Evolutionary conservation across 345 rosid species (phyloP), one percentile per base, ranked within the genome.

Genomic region (Hibiscus tridactylites): DNA sequence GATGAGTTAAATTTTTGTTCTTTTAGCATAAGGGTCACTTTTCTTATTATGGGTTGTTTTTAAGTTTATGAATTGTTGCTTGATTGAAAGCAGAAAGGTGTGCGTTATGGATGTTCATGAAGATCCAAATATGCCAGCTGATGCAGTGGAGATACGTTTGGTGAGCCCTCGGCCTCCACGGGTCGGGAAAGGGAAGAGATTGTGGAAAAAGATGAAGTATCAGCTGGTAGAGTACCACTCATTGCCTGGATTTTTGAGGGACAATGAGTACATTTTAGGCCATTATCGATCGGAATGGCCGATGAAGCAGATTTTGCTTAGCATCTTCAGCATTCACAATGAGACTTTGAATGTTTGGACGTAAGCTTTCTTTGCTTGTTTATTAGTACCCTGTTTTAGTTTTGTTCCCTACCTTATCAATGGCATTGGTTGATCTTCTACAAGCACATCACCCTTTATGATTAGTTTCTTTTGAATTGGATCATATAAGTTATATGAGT

Each of bases 341-440:
- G 99, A 91, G 84, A 94, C 99, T 5, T 79, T 94, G 62, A 94
- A 94, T 69, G 96, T 94, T 54, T 94, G 98, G 97, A 94, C 97
- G 97, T 94, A 80, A 88, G 91, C 64, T 73, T 47, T 61, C 42
- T 66, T 5, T 65, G 59, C 67, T 44, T 37, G 8, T 50, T 13
- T 44, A 42, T 31, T 47, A 1, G 2, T 44, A 44, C 2, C 44
- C n/a, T 59, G 21, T 63, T 76, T 42, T n/a, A 6, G 13, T 78
- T 44, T 47, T 60, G 3, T 3, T 17, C 59, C 19, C 10, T 54
- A 54, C 11, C 59, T 54, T 54, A 54, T 19, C 59, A 17, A 54
- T 19, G 28, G 24, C 59, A 42, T 4, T 54, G 24, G 28, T 54
- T 19, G 59, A 54, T 54, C 10, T 54, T 17, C 3, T 10, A 54